Percentiles rank a stretch among this genome's conserved stretches.
phyloP scores from a whole-genome alignment of 352 stramenopile species.

The Phytophthora europaea region DNA sequence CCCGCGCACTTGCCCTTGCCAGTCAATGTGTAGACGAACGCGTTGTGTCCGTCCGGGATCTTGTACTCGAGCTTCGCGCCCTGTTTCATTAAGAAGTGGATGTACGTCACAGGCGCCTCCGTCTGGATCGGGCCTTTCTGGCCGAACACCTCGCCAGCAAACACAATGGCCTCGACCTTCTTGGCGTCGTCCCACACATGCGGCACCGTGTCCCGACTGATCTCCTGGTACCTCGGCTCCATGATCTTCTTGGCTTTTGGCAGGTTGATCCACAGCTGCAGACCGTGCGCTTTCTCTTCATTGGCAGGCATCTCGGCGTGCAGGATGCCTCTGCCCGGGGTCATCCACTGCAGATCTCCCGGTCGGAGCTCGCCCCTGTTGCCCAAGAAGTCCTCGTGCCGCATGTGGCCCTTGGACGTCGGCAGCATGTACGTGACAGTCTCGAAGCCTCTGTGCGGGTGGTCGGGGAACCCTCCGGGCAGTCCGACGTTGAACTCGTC shows the following conservation, averaged over 20 bases:
- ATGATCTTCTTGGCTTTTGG: constrained; percentile 58
- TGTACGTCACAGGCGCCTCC: constrained; percentile 59
- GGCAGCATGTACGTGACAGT: constrained; percentile 79
- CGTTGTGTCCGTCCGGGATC: constrained; percentile 52
- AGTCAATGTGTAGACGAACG: constrained; percentile 51
- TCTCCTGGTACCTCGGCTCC: constrained; percentile 64
- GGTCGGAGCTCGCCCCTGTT: constrained; percentile 3
- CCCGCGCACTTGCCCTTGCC: constrained; percentile 40
- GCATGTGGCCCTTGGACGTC: constrained; percentile 5
- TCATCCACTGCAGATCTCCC: constrained; percentile 28
- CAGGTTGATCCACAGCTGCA: constrained; percentile 71
- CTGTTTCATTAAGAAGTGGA: constrained; percentile 62
- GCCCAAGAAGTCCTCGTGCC: constrained; percentile 2
- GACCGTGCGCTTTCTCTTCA: constrained; percentile 44
- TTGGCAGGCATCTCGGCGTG: constrained; percentile 62
- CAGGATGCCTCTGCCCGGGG: constrained; percentile 56
- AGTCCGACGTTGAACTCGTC: constrained; percentile 64
- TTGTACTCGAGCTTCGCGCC: constrained; percentile 47
- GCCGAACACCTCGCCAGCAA: constrained; percentile 62
- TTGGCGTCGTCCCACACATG: constrained; percentile 50
- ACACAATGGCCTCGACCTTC: constrained; percentile 59
- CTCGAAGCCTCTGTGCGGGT: constrained; percentile 77
- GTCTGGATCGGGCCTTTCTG: constrained; percentile 53
- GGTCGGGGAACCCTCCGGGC: constrained; percentile 89
- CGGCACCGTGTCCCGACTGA: constrained; percentile 47